phyloP scores from a whole-genome alignment of 495 filamentous ascomycete species.

The Penicillium ochrochloron region DNA sequence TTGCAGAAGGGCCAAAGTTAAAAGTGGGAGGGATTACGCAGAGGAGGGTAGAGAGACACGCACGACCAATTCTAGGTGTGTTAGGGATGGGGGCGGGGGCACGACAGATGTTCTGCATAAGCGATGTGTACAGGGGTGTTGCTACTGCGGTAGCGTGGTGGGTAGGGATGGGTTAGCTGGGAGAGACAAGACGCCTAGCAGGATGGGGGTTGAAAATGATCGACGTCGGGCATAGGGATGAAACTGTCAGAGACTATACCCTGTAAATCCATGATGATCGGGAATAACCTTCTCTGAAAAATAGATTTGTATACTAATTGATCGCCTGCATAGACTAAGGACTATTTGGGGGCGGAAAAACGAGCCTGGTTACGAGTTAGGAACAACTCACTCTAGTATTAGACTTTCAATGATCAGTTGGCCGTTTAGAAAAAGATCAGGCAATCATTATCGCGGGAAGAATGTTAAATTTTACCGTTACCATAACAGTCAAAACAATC shows the following conservation, averaged over 20 bases:
- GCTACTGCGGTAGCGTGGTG: neutral
- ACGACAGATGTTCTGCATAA: constrained; percentile 23
- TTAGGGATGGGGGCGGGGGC: constrained; percentile 4
- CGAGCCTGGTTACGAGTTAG: neutral
- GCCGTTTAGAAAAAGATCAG: neutral
- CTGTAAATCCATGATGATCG: neutral
- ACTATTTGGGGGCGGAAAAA: neutral
- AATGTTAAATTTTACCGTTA: neutral
- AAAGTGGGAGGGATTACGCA: neutral
- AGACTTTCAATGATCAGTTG: neutral
- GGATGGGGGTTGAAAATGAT: neutral
- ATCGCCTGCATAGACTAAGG: neutral
- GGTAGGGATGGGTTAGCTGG: neutral
- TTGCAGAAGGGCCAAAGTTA: constrained; percentile 1
- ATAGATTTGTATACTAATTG: neutral
- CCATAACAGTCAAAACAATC: neutral
- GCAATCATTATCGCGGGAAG: neutral
- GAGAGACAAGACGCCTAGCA: neutral
- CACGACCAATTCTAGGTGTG: constrained; percentile 4
- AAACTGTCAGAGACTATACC: neutral
- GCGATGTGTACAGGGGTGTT: neutral
- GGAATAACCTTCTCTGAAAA: neutral
- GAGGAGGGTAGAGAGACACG: neutral
- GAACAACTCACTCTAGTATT: neutral
- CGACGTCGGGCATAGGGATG: neutral